Base-by-base conservation (phyloP, 177 flowering plant genomes). In the Telopea speciosissima region DNA sequence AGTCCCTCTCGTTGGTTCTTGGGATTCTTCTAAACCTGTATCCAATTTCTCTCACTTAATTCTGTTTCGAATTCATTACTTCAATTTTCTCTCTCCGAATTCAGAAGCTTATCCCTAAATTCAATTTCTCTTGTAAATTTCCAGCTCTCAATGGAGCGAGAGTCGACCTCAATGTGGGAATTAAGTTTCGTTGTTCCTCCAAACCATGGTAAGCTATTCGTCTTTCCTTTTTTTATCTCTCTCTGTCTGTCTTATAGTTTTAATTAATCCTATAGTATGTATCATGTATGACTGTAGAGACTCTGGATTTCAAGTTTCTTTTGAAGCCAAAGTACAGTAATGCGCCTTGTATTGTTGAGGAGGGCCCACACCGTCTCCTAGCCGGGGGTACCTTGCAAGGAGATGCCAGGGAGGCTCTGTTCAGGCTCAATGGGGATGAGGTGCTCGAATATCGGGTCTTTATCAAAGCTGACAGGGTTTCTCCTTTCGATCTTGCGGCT, bases 401-500 rank as follows among this genome's bases (percentile, higher is more conserved):
- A 52, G 91, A 91, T 82, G 80, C 87, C 16, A 83, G 93, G 77
- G 54, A 76, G 54, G 99, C 97, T 1, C 40, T 89, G 26, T 95
- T 95, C 79, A 86, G 71, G 84, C 67, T 84, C 28, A 81, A 68
- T 65, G 61, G 28, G 33, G 91, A 89, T 8, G 93, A 84, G 52
- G 71, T 90, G 74, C 78, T 95, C 17, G 99, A 95, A 80, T 89
- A 83, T 63, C 82, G 85, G 31, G 97, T 95, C n/a, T 80, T 83
- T 40, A 85, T 95, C 56, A 85, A 89, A 33, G 97, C 97, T 0
- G 94, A 86, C 68, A 82, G 88, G 72, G 97, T 95, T 76, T 95
- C 99, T 7, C 99, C 99, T 2, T 95, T 95, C 79, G 97, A 92
- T 78, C 97, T 95, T 61, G 99, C 97, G 0, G 96, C 97, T 21